A percentile compares a stretch with the other conserved stretches of the same genome.
phyloP scores from a whole-genome alignment of 345 rosid species.

The Salix udensis region DNA sequence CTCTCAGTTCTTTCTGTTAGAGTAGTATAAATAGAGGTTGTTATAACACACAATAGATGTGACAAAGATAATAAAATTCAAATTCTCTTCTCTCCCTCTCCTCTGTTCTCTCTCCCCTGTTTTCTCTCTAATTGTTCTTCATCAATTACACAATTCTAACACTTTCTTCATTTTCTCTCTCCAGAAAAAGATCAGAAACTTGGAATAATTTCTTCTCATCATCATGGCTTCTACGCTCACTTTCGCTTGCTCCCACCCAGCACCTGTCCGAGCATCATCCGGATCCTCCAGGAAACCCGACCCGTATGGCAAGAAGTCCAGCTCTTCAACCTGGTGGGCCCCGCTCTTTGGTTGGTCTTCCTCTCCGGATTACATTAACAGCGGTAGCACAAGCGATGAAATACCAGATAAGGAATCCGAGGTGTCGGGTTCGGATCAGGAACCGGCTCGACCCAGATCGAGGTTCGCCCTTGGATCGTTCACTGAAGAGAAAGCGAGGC shows the following conservation, averaged over 20 bases:
- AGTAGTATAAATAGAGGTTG: too few relatives aligned
- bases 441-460: constrained; percentile 16
- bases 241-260: constrained; percentile 28
- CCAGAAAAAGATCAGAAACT: not conserved
- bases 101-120: too few relatives aligned
- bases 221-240: constrained; percentile 57
- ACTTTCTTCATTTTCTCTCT: constrained; percentile 1
- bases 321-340: constrained; percentile 53
- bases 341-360: constrained; percentile 64
- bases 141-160: too few relatives aligned
- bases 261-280: constrained; percentile 41
- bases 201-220: not conserved
- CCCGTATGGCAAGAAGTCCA: constrained; percentile 14
- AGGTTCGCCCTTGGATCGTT: constrained; percentile 42
- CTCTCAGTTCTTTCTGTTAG: not conserved
- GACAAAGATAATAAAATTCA: too few relatives aligned
- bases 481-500: constrained; percentile 71
- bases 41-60: too few relatives aligned
- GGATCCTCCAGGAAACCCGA: constrained; percentile 25
- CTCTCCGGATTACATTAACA: constrained; percentile 55
- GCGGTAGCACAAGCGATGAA: not conserved
- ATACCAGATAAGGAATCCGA: constrained; percentile 11
- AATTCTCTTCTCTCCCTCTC: too few relatives aligned
- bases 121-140: too few relatives aligned
- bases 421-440: constrained; percentile 16